Evolutionary conservation across 179 eudicot species (phyloP).

Genomic region (Heliamphora pulchella): DNA sequence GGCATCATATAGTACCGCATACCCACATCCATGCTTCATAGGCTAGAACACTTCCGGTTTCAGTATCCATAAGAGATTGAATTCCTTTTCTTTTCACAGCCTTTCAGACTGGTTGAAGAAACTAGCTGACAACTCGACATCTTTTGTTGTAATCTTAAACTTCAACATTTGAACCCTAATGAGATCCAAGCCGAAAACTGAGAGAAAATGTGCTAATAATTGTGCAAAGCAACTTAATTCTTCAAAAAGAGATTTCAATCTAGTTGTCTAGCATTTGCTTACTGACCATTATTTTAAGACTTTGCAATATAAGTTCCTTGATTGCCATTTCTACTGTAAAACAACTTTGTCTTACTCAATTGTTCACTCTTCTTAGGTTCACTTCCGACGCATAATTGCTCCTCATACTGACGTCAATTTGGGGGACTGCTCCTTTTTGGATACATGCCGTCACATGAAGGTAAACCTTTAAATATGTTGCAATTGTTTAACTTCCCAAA

Average conservation of each 20-base stretch:
- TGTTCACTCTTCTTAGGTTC: constrained; percentile 48
- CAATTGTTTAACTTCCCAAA: not conserved
- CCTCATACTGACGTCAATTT: constrained; percentile 80
- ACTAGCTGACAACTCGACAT: not conserved
- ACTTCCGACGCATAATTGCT: constrained; percentile 92
- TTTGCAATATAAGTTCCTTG: not conserved
- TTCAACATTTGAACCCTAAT: not conserved
- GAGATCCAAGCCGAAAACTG: not conserved
- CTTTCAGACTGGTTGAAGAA: constrained; percentile 1
- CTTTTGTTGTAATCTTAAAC: not conserved
- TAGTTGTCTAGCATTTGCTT: not conserved
- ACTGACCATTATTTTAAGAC: not conserved
- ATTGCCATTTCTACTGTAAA: constrained; percentile 1
- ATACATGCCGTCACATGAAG: constrained; percentile 98
- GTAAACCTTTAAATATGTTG: constrained; percentile 26
- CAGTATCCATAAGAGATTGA: not conserved
- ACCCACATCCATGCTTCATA: too few relatives aligned
- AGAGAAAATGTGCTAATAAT: not conserved
- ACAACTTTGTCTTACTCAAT: not conserved
- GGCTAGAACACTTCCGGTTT: not conserved
- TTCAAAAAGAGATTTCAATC: not conserved
- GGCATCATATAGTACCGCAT: too few relatives aligned
- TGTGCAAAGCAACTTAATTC: not conserved
- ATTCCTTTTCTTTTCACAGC: not conserved
- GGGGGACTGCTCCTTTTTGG: constrained; percentile 96